Base-by-base conservation (phyloP, 1,284 basidiomycete species). In the Tilletia horrida region DNA sequence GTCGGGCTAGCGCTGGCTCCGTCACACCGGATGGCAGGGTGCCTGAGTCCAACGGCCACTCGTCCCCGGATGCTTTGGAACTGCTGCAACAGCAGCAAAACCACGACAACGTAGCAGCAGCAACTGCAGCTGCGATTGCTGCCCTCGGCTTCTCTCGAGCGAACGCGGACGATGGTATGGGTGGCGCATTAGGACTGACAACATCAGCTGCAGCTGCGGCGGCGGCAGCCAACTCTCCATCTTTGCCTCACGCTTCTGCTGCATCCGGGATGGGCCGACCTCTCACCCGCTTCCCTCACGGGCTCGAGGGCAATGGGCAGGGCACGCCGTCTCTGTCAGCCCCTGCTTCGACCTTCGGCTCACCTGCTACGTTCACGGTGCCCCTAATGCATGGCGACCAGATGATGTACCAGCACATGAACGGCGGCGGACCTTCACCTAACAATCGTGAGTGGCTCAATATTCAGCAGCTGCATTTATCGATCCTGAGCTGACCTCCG, bases 351-450 rank as follows among this genome's bases (percentile, higher is more conserved):
- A 27, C 50, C 23, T 52, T 52, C 14, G 50, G 50, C 13, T 52
- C 50, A 13, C 50, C 50, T n/a, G 50, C 27, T 21, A 52, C 50
- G 27, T 40, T 59, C 29, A 25, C 18, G 9, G 31, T 29, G 55
- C 27, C 55, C 1, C 55, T 59, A 7, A 59, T 59, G 55, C 55
- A 59, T 4, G 31, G 45, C 45, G 21, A 23, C 45, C 45, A 48
- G 45, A 18, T 23, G 16, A n/a, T 48, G 45, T 18, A 23, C 16
- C 18, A 18, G 45, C 45, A 18, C 4, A n/a, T 48, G 45, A 48
- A 48, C 21, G 45, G 27, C 14, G 55, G 55, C 9, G 55, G 55
- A 40, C 55, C 55, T 25, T 59, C 55, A 16, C 55, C 55, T 25
- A 59, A 59, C 55, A 59, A 59, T 40, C 55, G 55, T 59, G 18